A percentile compares a stretch with the other conserved stretches of the same genome.
These are phyloP conservation scores for Nemania serpens DNA, from an alignment of 2,329 filamentous ascomycete species.

Conservation along the genomic window DNA sequence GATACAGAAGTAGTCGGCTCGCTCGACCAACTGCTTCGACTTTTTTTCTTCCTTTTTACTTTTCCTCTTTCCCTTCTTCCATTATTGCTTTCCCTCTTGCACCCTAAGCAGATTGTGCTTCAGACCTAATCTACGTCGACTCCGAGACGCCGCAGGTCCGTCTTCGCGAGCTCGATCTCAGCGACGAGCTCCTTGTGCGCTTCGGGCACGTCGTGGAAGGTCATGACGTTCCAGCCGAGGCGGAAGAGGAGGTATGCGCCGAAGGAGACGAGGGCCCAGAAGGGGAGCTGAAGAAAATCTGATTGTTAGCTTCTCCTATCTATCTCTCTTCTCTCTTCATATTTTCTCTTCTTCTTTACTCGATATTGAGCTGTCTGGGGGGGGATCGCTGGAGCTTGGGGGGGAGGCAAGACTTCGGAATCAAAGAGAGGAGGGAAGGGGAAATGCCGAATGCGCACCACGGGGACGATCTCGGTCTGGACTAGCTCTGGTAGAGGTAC, in stretches of 20 bases:
- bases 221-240: conserved; percentile 89
- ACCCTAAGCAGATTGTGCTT: no score
- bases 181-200: conserved; percentile 87
- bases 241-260: conserved; percentile 91
- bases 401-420: no score
- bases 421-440: no score
- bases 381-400: no score
- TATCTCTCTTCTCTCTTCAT: no score
- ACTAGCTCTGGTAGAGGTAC: conserved; percentile 78
- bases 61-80: no score
- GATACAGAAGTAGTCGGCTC: no score
- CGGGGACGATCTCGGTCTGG: conserved; percentile 84
- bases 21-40: no score
- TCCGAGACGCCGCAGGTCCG: conserved; percentile 73
- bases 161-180: conserved; percentile 79
- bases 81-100: no score
- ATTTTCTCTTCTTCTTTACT: no score
- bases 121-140: conserved; percentile 72
- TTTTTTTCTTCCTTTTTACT: no score
- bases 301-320: conserved; percentile 17
- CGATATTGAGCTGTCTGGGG: not conserved
- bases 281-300: conserved; percentile 71
- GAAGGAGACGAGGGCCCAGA: conserved; percentile 90
- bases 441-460: conserved; percentile 63
- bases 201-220: conserved; percentile 93